Conservation (phyloP, 179 eudicot species). For the Beta lomatogona region DNA sequence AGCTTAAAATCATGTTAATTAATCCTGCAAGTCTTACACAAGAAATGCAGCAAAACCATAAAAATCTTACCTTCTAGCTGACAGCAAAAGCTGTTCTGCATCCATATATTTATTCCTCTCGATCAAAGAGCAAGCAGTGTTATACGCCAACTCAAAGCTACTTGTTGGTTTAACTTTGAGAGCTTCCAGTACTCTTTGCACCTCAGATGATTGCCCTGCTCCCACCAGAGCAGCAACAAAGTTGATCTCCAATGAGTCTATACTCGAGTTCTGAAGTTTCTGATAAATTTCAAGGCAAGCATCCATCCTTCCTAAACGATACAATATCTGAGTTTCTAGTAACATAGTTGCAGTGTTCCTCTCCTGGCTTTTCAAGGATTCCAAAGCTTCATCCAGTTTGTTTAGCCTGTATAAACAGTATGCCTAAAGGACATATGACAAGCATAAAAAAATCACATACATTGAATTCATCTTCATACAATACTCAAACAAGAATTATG, state of each 20-base stretch:
- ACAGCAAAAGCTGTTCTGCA: constrained; percentile 84
- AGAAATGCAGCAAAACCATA: background rate
- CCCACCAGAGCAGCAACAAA: constrained; percentile 77
- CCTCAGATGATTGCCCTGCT: constrained; percentile 77
- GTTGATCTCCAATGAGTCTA: constrained; percentile 71
- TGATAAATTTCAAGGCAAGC: constrained; percentile 69
- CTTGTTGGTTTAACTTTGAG: constrained; percentile 72
- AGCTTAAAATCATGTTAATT: background rate
- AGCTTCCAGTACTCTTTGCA: constrained; percentile 60
- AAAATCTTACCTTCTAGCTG: constrained; percentile 72
- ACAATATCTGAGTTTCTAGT: constrained; percentile 81
- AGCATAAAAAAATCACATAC: constrained; percentile 13
- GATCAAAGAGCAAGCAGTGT: constrained; percentile 81
- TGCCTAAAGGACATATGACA: constrained; percentile 47
- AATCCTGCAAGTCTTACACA: background rate
- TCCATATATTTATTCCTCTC: constrained; percentile 60
- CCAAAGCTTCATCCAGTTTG: constrained; percentile 79
- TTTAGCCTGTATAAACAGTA: constrained; percentile 87
- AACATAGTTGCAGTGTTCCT: constrained; percentile 54
- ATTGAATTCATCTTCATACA: background rate
- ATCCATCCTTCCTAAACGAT: constrained; percentile 73
- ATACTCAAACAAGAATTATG: background rate
- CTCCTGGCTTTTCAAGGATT: constrained; percentile 60
- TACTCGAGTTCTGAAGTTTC: constrained; percentile 66
- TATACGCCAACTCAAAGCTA: constrained; percentile 91